Evolutionary conservation across 192 early-diverging fungal genomes (phyloP), one percentile per base, ranked within the genome.

Genomic region (Backusella parvicylindrica): DNA sequence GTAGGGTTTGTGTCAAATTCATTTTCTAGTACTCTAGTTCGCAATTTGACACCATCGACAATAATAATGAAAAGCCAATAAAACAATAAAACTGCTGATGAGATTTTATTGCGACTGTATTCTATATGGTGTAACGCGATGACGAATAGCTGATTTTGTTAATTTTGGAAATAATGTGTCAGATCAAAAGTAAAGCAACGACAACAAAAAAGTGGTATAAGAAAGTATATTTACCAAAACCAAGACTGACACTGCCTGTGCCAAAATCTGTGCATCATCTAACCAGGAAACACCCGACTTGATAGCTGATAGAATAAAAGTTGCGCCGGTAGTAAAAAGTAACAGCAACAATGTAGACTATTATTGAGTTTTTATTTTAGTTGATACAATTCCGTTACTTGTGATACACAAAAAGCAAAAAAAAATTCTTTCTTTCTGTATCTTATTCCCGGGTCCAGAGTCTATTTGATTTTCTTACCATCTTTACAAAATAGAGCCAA

Each of bases 41-140:
- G 78, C 21, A 90, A 68, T 49, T 80, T 86, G 50, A 89, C 72
- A 6, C 60, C 33, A 63, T 81, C 72, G 7, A 74, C 73, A 6
- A 86, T 63, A 21, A 85, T 21, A 21, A 69, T 69, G 8, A 85
- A 81, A 37, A 92, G 76, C 90, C 90, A 91, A 65, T 85, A 91
- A 28, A 93, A 84, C 5, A 90, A 77, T 15, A 93, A 79, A 15
- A 87, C 72, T 6, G 86, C 80, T 9, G 90, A 91, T 12, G 89
- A 71, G 15, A 86, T 73, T 32, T 80, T 68, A 43, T 77, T 81
- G n/a, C 82, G 71, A 15, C 47, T 75, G 47, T 79, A 83, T 18
- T 83, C 77, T 26, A 74, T 13, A 28, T 83, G 74, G 37, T 81
- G 77, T 30, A 85, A 43, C 15, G 64, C 73, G 49, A 68, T 60